Base-by-base conservation (phyloP, 2,329 filamentous ascomycete species). In the Botrytis fabae region DNA sequence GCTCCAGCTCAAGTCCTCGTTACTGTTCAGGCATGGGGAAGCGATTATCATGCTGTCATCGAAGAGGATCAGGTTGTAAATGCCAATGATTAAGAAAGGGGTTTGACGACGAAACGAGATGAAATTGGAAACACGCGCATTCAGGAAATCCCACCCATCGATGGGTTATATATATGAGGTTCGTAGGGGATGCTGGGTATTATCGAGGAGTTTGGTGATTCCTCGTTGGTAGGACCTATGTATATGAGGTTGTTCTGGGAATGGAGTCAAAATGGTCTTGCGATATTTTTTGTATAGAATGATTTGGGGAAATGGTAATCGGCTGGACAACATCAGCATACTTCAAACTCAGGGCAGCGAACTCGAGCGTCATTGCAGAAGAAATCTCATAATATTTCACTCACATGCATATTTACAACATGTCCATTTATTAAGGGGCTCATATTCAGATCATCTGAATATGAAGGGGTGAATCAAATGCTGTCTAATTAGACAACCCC, bases 31-130 rank as follows among this genome's bases (percentile, higher is more conserved):
- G 84, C 88, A 2, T 85, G 88, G 83, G 89, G 90, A 74, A 84
- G 85, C 71, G 81, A 87, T 74, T 91, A 90, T 82, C 84, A 88
- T 69, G 89, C 90, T 1, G 81, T 86, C 44, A 89, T 98, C 75
- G 94, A 97, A 82, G 90, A 95, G 79, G 94, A 97, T 80, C 85
- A 92, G 79, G 83, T 91, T 40, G 87, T 96, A 16, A 44, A 42
- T 38, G 46, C 35, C 9, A 57, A 54, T 20, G 20, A 48, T n/a
- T 60, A 54, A 57, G n/a, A 42, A 68, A 74, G 73, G 32, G 68
- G 14, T 66, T 66, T n/a, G 57, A 63, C 35, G 63, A 25, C 66
- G 38, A 18, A 6, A 42, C 59, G 38, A 57, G 66, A 59, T 68
- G 38, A 46, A 64, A 68, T 42, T 22, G 59, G 16, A 42, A 69